Conservation (phyloP, 2,329 filamentous ascomycete species). For the Plectosphaerella sp. region DNA sequence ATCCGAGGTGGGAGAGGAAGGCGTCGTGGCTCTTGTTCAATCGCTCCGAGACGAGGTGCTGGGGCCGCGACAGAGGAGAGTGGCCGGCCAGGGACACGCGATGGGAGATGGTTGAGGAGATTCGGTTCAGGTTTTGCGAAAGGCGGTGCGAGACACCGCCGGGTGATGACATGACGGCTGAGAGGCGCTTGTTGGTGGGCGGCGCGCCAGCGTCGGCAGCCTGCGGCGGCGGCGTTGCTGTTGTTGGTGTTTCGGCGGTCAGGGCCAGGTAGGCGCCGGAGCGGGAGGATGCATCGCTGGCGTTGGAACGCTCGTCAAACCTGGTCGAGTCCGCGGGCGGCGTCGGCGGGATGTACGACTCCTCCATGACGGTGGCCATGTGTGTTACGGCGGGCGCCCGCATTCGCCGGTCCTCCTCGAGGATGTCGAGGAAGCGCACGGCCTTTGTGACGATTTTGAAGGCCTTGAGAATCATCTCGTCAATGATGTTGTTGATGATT, state of each 20-base stretch:
- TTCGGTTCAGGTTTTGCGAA: constrained; percentile 38
- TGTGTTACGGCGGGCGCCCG: constrained; percentile 51
- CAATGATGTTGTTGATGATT: constrained; percentile 70
- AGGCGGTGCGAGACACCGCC: constrained; percentile 23
- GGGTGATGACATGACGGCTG: constrained; percentile 28
- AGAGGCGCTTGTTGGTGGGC: constrained; percentile 41
- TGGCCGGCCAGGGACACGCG: constrained; percentile 72
- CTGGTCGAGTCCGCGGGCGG: constrained; percentile 54
- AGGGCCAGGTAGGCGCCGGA: constrained; percentile 20
- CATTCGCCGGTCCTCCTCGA: constrained; percentile 59
- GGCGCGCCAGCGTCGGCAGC: constrained; percentile 30
- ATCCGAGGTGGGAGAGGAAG: constrained; percentile 86
- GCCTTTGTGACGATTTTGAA: constrained; percentile 93
- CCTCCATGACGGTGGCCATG: constrained; percentile 56
- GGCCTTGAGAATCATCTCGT: constrained; percentile 89
- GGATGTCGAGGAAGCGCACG: constrained; percentile 82
- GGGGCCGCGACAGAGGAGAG: constrained; percentile 56
- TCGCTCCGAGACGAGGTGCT: constrained; percentile 77
- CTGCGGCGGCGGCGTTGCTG: constrained; percentile 26
- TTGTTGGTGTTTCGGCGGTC: constrained; percentile 10
- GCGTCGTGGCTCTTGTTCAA: constrained; percentile 77
- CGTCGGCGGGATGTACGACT: constrained; percentile 55
- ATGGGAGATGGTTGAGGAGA: constrained; percentile 59
- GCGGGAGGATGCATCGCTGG: constrained; percentile 36
- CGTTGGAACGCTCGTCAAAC: constrained; percentile 36